Evolutionary conservation across 768 basidiomycete species (phyloP).

Genomic region (Termitomyces sp.): DNA sequence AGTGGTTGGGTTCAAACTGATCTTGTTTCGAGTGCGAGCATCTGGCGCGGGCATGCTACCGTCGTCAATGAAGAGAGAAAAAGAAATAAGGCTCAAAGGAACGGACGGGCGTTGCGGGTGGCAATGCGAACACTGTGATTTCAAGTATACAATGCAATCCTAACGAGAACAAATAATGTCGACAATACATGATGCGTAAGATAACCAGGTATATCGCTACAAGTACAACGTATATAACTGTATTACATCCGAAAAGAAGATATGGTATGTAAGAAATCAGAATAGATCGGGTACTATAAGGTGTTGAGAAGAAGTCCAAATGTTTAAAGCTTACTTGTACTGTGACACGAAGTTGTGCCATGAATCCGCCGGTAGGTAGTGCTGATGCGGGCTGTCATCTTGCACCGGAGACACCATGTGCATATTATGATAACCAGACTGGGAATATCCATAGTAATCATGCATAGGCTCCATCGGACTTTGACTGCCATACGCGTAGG

Average conservation of each 20-base stretch:
- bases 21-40: slow-evolving; percentile 62
- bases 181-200: slow-evolving; percentile 7
- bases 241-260: slow-evolving; percentile 6
- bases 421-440: slow-evolving; percentile 15
- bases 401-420: slow-evolving; percentile 22
- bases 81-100: slow-evolving; percentile 1
- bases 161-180: slow-evolving; percentile 25
- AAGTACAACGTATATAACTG: slow-evolving; percentile 10
- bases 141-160: slow-evolving; percentile 4
- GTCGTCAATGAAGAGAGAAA: slow-evolving; percentile 7
- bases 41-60: slow-evolving; percentile 56
- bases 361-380: slow-evolving; percentile 30
- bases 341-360: slow-evolving; percentile 47
- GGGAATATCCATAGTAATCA: slow-evolving; percentile 26
- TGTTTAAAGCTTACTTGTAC: slow-evolving; percentile 28
- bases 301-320: not conserved
- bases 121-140: not conserved
- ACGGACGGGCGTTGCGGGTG: not conserved
- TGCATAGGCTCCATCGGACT: slow-evolving; percentile 22
- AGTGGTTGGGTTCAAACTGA: slow-evolving; percentile 51
- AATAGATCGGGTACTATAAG: not conserved
- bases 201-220: slow-evolving; percentile 12
- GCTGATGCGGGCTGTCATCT: slow-evolving; percentile 26
- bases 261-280: slow-evolving; percentile 6
- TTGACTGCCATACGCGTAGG: slow-evolving; percentile 14